Base-by-base conservation (phyloP, 1,139 yeast genomes). In the Pichia sp. region DNA sequence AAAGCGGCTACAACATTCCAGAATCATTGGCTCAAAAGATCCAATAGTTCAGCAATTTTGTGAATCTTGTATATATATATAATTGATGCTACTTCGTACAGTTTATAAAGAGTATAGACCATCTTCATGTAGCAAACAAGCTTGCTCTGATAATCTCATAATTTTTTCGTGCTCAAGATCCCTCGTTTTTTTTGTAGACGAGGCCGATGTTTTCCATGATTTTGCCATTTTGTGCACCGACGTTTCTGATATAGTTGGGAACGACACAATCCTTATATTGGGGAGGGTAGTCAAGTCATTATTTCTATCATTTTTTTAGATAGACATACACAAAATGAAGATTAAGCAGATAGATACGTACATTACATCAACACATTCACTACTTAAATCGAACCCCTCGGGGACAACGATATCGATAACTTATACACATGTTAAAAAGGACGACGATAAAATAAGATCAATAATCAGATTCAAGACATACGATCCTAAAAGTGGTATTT, bases 401-500 rank as follows among this genome's bases (percentile, higher is more conserved):
- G 63, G 71, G 58, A 72, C 84, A 1, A 69, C 74, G 4, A 68
- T 80, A 16, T 72, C 81, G n/a, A 75, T 80, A 47, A 74, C 81
- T 2, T 80, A 78, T 44, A 60, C 67, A 2, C 66, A 62, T 46
- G 47, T 63, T 11, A 67, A 65, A 46, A 62, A 51, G 16, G 49
- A 55, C 15, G 51, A 53, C 26, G 52, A 43, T 29, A 47, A 51
- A 32, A 16, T 43, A 4, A 56, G 62, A 68, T 64, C 55, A 56
- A 51, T 65, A 19, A 82, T 86, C 19, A 74, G 77, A 49, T 81
- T 89, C 69, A 90, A 88, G 67, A 79, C 90, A 0, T 87, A 71
- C 63, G 93, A 90, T 65, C 83, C 95, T 1, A 76, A 73, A 16
- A 76, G 84, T 13, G 96, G 96, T 2, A 77, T 84, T 47, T 78